phyloP scores from a whole-genome alignment of 1,139 yeast genomes.

The Yamadazyma membranifaciens region DNA sequence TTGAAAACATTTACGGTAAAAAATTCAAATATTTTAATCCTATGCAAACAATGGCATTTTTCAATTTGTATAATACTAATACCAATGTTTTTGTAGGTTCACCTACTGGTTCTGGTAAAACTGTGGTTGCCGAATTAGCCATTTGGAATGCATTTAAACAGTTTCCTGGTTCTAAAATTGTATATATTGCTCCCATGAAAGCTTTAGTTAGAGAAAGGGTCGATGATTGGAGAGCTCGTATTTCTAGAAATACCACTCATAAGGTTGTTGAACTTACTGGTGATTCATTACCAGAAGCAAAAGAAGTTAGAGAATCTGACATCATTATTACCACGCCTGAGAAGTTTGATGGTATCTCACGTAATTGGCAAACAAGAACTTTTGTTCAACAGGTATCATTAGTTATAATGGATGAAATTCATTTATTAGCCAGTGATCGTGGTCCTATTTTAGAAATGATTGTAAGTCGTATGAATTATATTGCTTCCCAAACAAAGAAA shows the following conservation, averaged over 20 bases:
- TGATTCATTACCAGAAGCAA: constrained; percentile 89
- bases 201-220: constrained; percentile 96
- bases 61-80: constrained; percentile 76
- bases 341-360: constrained; percentile 97
- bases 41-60: constrained; percentile 97
- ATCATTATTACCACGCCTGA: constrained; percentile 96
- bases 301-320: constrained; percentile 84
- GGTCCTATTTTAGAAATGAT: constrained; percentile 98
- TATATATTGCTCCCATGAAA: constrained; percentile 98
- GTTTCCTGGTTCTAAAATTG: constrained; percentile 79
- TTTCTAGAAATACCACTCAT: constrained; percentile 60
- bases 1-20: constrained; percentile 65
- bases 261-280: constrained; percentile 92
- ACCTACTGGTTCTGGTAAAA: constrained; percentile 98
- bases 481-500: constrained; percentile 69
- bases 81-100: constrained; percentile 91
- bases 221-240: constrained; percentile 84
- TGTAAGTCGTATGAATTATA: constrained; percentile 96
- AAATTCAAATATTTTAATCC: constrained; percentile 91
- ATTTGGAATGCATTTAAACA: constrained; percentile 92
- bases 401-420: constrained; percentile 97
- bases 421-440: constrained; percentile 93
- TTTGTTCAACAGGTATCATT: constrained; percentile 90
- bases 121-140: constrained; percentile 94
- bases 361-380: constrained; percentile 95